Base-by-base conservation (phyloP, 306 rosid species). In the Vicia sativa region DNA sequence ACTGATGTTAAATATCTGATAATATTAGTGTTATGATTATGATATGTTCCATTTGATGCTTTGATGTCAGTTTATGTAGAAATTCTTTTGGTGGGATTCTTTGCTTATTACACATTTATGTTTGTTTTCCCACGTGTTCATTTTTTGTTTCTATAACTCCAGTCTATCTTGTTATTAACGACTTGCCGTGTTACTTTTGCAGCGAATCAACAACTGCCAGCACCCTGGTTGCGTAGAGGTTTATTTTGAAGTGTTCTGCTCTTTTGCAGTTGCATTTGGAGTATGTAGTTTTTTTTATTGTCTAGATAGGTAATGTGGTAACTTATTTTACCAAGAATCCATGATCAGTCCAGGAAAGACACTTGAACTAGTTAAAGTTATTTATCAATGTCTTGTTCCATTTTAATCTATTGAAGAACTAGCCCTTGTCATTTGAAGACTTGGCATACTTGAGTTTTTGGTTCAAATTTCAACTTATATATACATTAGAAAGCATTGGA, bases 171-270 rank as follows among this genome's bases (percentile, higher is more conserved):
- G 7, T 4, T 21, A 52, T 41, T 68, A 18, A 49, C 19, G 34
- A 26, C 16, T 8, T 52, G 16, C 12, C 11, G n/a, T 52, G 46
- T 12, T 11, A 18, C 39, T 26, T 43, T 35, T 65, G 74, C 85
- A 81, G 86, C 3, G 86, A 82, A 48, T 82, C 86, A 41, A 78
- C 86, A 38, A 82, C 86, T 2, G 86, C 86, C 57, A 82, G 86
- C 81, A 82, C 86, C 18, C 62, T 82, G 70, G 86, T 78, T 67
- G 83, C 80, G 5, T 82, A 81, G 80, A 66, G 65, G 18, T 48
- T 25, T 1, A 29, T 8, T 63, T 23, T 68, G 60, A 12, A 29
- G 11, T 9, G 4, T 31, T 63, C 13, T 58, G 28, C 21, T 64
- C 11, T 54, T 10, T 10, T 44, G 34, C 25, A 2, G 37, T 62